Conservation (phyloP, 2,329 filamentous ascomycete genomes). For the Neonectria magnoliae region DNA sequence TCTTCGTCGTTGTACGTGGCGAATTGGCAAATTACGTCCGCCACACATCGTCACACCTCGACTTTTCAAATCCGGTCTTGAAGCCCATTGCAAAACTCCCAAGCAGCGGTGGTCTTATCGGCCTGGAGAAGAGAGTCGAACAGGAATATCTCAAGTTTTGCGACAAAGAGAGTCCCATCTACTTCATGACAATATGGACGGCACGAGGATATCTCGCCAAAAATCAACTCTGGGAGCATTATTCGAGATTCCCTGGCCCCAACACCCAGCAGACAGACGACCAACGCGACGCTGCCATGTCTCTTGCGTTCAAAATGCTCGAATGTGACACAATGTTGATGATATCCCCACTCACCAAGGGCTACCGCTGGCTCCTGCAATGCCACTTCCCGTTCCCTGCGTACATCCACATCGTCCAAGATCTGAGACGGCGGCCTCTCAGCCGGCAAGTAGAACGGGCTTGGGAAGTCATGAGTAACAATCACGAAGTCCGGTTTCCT, state of each 20-base stretch:
- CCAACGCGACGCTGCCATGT: conserved; percentile 44
- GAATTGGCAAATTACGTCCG: conserved; percentile 53
- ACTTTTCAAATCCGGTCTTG: conserved; percentile 47
- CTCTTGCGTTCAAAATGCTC: conserved; percentile 47
- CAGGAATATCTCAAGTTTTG: conserved; percentile 57
- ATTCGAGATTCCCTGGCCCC: conserved; percentile 43
- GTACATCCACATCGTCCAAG: conserved; percentile 52
- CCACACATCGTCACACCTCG: conserved; percentile 47
- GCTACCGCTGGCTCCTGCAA: conserved; percentile 51
- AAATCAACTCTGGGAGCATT: conserved; percentile 59
- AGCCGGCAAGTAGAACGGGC: conserved; percentile 39
- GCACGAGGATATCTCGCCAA: conserved; percentile 58
- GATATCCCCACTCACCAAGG: conserved; percentile 42
- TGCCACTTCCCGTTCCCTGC: conserved; percentile 53
- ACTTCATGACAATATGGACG: conserved; percentile 54
- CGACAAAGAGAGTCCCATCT: conserved; percentile 50
- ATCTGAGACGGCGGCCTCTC: conserved; percentile 41
- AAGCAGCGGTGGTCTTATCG: conserved; percentile 43
- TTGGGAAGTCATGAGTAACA: conserved; percentile 47
- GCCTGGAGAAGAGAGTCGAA: conserved; percentile 54
- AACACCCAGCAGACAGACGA: conserved; percentile 39
- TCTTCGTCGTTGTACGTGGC: conserved; percentile 54
- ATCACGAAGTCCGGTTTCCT: conserved; percentile 39
- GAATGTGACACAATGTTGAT: conserved; percentile 50
- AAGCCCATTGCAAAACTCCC: conserved; percentile 41